Evolutionary conservation across 805 yeast genomes (phyloP), one percentile per base, ranked within the genome.

Genomic region (Debaryomyces prosopidis): DNA sequence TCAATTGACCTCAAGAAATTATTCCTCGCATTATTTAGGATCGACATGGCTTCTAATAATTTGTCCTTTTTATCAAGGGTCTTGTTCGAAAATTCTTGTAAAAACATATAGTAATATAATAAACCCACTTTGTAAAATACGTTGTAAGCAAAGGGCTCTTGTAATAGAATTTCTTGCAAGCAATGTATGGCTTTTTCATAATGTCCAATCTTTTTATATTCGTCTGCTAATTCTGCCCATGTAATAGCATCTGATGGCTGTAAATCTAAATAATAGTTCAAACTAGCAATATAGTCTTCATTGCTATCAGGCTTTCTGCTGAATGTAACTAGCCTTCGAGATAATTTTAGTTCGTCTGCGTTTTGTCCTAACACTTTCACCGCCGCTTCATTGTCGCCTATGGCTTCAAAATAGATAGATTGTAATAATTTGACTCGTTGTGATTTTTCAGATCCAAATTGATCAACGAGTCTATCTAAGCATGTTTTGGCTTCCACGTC

Each of bases 191-290:
- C 84, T 54, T 83, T 82, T 30, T 80, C 84, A 52, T 77, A 82
- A 57, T 83, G 82, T 1, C 90, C 90, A 7, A 75, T 49, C 11
- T 68, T 60, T 18, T 64, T 64, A 60, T 92, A 92, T n/a, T 77
- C 69, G 31, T 81, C 80, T 3, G 82, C 85, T 44, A 90, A 70
- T 63, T 88, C 96, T 39, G 82, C 74, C 96, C 96, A 89, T 2
- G 86, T 69, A 50, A 85, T 82, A 2, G 79, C 69, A 62, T 94
- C 98, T 16, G 84, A 62, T 1, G 97, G 96, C 53, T 79, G 81
- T 41, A 75, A 66, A 44, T 82, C 84, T 42, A 88, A 64, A 51
- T 76, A 79, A 30, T 71, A 75, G 9, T 71, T 68, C 53, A 91
- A 71, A 43, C 75, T 77, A 30, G 72, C 68, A 37, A 88, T 75